Percentiles rank a stretch among this genome's conserved stretches.
phyloP scores from a whole-genome alignment of 768 basidiomycete genomes.

The Tulasnella sp. region DNA sequence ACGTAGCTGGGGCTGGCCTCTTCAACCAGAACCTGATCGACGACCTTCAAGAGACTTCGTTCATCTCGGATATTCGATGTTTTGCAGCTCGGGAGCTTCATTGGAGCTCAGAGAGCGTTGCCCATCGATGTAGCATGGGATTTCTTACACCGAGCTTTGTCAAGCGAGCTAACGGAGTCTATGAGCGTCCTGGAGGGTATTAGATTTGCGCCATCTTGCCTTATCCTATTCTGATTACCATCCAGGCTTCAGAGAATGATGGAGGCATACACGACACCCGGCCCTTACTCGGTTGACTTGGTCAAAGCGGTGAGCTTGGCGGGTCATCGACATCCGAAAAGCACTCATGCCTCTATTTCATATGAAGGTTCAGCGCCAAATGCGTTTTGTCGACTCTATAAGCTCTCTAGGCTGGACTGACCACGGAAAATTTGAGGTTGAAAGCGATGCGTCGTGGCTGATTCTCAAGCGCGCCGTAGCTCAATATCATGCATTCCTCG shows the following conservation, averaged over 20 bases:
- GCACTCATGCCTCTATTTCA: not conserved
- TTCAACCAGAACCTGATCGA: not conserved
- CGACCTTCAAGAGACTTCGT: not conserved
- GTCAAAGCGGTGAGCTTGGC: conserved; percentile 2
- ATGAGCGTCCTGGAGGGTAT: conserved; percentile 1
- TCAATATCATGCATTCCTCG: conserved; percentile 16
- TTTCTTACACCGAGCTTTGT: not conserved
- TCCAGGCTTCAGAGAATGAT: conserved; percentile 58
- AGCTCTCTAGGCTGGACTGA: conserved; percentile 11
- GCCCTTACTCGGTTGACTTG: conserved; percentile 22
- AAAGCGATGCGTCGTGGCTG: not conserved
- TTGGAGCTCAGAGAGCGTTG: not conserved
- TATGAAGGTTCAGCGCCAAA: conserved; percentile 10
- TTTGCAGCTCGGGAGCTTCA: not conserved
- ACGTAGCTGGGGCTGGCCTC: not conserved
- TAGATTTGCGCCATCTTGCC: not conserved
- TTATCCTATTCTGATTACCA: not conserved
- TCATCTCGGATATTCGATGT: not conserved
- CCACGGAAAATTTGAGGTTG: conserved; percentile 6
- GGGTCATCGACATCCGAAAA: not conserved
- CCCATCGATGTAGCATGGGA: not conserved
- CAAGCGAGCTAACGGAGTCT: not conserved
- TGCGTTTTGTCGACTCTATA: conserved; percentile 13
- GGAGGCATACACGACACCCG: conserved; percentile 64
- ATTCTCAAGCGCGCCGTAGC: conserved; percentile 9